Base-by-base conservation (phyloP, 176 grass and related monocot species). In the Poa annua region DNA sequence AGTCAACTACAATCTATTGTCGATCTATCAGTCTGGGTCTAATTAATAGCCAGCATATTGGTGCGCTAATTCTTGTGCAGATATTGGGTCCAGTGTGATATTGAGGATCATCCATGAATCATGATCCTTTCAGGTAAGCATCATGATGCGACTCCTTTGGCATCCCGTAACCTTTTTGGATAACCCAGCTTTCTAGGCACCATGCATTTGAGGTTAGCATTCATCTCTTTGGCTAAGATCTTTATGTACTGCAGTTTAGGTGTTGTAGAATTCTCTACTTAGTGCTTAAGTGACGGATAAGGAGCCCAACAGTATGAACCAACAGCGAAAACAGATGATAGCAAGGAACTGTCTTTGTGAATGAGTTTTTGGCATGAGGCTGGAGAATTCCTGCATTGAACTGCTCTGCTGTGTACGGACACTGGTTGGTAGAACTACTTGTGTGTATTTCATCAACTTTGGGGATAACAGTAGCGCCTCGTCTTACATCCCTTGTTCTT, bases 1-100 rank as follows among this genome's bases (percentile, higher is more conserved):
- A 71, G 16, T 77, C 34, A 71, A n/a, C 15, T 85, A 34, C 20
- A 4, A 29, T 38, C 72, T 85, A 32, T 83, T 54, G 34, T 53
- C 32, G 48, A 53, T 76, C 19, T 5, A 7, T 66, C 51, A 51
- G 11, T 20, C 52, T 14, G 22, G 14, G 4, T 51, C 47, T 41
- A 12, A 11, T 17, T 21, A 50, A 67, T 49, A 42, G 41, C 16
- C 8, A 11, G 19, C 39, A 61, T 16, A 17, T 80, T 74, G 36
- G 49, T 42, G 32, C 59, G 48, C 19, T 76, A 36, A 35, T 49
- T 34, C 11, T 87, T 24, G 55, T 14, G 50, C 45, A 22, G 47
- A 48, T 36, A 11, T 42, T 65, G 26, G 48, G 33, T 21, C 5
- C 6, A 11, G 15, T 3, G 50, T 53, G 29, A 36, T 68, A 9